These are phyloP conservation scores for Vigna reflexopilosa DNA, from an alignment of 306 rosid species.

Conservation along the genomic window DNA sequence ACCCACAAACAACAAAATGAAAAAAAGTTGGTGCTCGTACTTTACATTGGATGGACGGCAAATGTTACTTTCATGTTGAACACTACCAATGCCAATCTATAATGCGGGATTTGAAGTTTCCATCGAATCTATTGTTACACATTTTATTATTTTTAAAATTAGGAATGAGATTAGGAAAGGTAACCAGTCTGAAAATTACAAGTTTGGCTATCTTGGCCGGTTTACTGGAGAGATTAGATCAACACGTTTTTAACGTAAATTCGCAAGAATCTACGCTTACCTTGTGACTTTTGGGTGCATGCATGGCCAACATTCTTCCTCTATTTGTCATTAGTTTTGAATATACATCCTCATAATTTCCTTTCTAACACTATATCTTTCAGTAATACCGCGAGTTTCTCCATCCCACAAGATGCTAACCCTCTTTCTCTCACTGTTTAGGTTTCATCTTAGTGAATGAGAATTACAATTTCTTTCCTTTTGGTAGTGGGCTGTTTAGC, in stretches of 20 bases:
- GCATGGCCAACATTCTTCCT: neutral
- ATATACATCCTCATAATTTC: neutral
- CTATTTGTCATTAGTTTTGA: neutral
- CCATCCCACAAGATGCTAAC: too few relatives aligned
- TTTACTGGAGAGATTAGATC: neutral
- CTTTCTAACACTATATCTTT: too few relatives aligned
- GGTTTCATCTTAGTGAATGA: too few relatives aligned
- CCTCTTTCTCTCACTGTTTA: too few relatives aligned
- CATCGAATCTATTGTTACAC: neutral
- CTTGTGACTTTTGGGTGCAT: neutral
- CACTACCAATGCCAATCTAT: neutral
- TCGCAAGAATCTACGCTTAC: too few relatives aligned
- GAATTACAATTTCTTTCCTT: too few relatives aligned
- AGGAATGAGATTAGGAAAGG: neutral
- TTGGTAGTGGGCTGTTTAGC: neutral
- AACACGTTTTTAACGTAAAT: neutral
- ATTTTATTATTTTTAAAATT: neutral
- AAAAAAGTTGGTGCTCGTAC: neutral
- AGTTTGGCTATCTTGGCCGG: neutral
- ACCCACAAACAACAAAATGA: neutral
- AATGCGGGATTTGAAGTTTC: neutral
- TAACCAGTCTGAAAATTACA: neutral
- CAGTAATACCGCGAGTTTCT: too few relatives aligned
- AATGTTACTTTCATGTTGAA: neutral
- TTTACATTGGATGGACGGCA: slow-evolving; percentile 28